Evolutionary conservation across 768 basidiomycete species (phyloP), one percentile per base, ranked within the genome.

Genomic region (Lyophyllum semitale): DNA sequence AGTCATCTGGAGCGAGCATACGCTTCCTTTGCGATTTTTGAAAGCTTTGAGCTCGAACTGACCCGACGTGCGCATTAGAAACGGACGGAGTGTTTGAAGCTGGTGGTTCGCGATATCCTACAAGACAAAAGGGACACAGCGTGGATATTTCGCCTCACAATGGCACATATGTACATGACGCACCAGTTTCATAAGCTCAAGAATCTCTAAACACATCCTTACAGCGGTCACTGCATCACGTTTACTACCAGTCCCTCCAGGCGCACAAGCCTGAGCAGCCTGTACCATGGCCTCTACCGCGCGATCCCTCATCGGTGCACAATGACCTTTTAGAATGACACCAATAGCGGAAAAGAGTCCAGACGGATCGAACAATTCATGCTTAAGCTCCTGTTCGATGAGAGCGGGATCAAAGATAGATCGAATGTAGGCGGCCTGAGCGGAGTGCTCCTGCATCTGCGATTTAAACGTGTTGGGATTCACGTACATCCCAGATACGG

Each of bases 51-150:
- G 78, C 68, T 96, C 93, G 64, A 90, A 91, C 37, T 85, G 83
- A 20, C 87, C 84, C 1, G 94, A 86, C 35, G 87, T 85, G 55
- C 87, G 84, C 62, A 91, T 80, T 53, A 97, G 83, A 75, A 88
- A 93, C n/a, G 93, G 92, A 47, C 94, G 87, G n/a, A 95, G 79
- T 29, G 91, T 88, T 66, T 93, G 89, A 29, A 97, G 82, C 73
- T 96, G 95, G 73, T 96, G 95, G 68, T 97, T 97, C 25, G 95
- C 95, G 58, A 97, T 95, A 70, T 97, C 95, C 94, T 96, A 64
- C 38, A 37, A 27, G 12, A 29, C 15, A 18, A n/a, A 66, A 25
- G 26, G 58, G 58, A 46, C 51, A 59, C 48, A 20, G 33, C 60
- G 57, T 61, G 65, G 37, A 67, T 60, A 48, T 61, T 58, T 57